These are phyloP conservation scores for Astragalus membranaceus DNA, from an alignment of 306 rosid genomes.

Conservation along the genomic window DNA sequence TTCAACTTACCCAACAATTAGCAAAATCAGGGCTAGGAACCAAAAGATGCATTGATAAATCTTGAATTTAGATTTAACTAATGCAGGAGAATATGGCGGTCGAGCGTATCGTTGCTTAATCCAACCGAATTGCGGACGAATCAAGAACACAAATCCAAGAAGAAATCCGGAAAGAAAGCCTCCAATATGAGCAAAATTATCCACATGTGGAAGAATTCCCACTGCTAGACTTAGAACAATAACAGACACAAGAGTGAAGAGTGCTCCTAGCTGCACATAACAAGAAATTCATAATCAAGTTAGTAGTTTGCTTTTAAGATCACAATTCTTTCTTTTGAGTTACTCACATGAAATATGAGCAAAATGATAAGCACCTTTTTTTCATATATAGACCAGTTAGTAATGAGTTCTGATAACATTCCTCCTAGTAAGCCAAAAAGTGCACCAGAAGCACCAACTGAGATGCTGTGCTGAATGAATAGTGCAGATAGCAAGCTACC, in stretches of 20 bases:
- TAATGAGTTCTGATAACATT: slow-evolving; percentile 96
- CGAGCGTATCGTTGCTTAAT: slow-evolving; percentile 61
- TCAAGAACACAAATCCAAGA: slow-evolving; percentile 87
- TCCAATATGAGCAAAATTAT: slow-evolving; percentile 95
- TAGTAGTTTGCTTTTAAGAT: slow-evolving; percentile 1
- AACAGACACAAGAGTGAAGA: slow-evolving; percentile 62
- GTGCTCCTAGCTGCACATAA: slow-evolving; percentile 59
- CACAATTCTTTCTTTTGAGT: not conserved
- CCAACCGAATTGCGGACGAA: slow-evolving; percentile 96
- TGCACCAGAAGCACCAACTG: slow-evolving; percentile 98
- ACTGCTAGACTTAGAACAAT: slow-evolving; percentile 75
- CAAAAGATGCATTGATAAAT: slow-evolving; percentile 71
- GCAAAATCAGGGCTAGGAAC: slow-evolving; percentile 53
- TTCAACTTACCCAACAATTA: slow-evolving; percentile 65
- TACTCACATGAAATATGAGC: not conserved
- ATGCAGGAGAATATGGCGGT: slow-evolving; percentile 23
- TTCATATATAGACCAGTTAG: slow-evolving; percentile 83
- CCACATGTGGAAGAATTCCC: slow-evolving; percentile 93
- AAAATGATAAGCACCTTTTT: slow-evolving; percentile 57
- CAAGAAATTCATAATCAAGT: not conserved
- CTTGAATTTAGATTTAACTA: slow-evolving; percentile 61
- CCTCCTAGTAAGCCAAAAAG: slow-evolving; percentile 92
- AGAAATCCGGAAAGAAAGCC: slow-evolving; percentile 88
- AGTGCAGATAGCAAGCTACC: slow-evolving; percentile 89
- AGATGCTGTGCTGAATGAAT: slow-evolving; percentile 73